Base-by-base conservation (phyloP, 169 alveolate genomes). In the Plasmodium vinckei region DNA sequence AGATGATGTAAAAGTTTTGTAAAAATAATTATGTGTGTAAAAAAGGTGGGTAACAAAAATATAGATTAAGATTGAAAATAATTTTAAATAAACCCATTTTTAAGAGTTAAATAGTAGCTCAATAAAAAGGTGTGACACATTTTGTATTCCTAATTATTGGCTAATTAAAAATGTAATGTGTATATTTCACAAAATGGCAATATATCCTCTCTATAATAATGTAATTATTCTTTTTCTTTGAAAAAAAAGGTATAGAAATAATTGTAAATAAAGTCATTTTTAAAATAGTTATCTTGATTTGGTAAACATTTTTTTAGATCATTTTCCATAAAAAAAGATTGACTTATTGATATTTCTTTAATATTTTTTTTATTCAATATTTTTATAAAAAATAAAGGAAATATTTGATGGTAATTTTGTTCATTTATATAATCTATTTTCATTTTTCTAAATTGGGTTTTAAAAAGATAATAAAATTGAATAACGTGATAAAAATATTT, bases 381-480 rank as follows among this genome's bases (percentile, higher is more conserved):
- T 53, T 77, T 42, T 27, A 51, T 64, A 23, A 77, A 17, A 64
- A 77, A 77, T 39, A 69, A 13, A 12, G 88, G 88, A 33, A 77
- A 51, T 17, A 77, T 7, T 1, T 77, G 21, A 4, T 39, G 15
- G 27, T 63, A 61, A n/a, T 67, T 64, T 51, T 64, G 13, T 23
- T 77, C 88, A 10, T 51, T 64, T 17, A 77, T 49, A 13, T 64
- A 9, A 39, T 39, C 47, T 27, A 68, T 25, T 25, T 49, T 63
- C 23, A n/a, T 6, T 46, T 64, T 77, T 44, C 88, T 65, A 64
- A 63, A 33, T 15, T 3, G 2, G 0, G 39, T 77, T 77, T 56
- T 77, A 46, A 77, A 68, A 9, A 77, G 27, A 46, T 77, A 77
- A 68, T 77, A 77, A 77, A 77, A 77, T 10, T 49, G 63, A 46